A percentile compares a stretch with the other conserved stretches of the same genome.
Evolutionary conservation across 1,139 yeast genomes (phyloP).

Genomic region (Blastobotrys serpentis): DNA sequence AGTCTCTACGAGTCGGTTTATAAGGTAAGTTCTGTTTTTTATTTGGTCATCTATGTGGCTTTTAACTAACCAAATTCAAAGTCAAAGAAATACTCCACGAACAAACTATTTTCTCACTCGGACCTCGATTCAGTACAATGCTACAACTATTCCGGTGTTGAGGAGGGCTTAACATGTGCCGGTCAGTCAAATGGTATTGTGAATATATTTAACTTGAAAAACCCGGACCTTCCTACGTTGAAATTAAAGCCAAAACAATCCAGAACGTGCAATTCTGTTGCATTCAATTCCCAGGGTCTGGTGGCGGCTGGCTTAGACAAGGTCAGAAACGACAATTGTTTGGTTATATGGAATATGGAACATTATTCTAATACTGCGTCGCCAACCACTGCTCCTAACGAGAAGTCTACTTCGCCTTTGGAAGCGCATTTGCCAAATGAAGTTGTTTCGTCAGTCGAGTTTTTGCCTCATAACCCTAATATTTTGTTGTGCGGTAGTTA

Average conservation of each 20-base stretch:
- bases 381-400: slow-evolving; percentile 17
- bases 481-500: slow-evolving; percentile 72
- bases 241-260: slow-evolving; percentile 63
- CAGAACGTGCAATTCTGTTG: slow-evolving; percentile 71
- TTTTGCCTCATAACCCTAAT: slow-evolving; percentile 58
- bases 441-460: slow-evolving; percentile 64
- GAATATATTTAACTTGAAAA: slow-evolving; percentile 58
- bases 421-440: slow-evolving; percentile 70
- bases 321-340: slow-evolving; percentile 71
- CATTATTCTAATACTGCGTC: slow-evolving; percentile 33
- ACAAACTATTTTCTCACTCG: slow-evolving; percentile 43
- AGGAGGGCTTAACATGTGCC: slow-evolving; percentile 55
- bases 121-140: slow-evolving; percentile 76
- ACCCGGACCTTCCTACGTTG: slow-evolving; percentile 43
- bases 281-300: slow-evolving; percentile 63
- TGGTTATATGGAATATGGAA: slow-evolving; percentile 80
- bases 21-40: slow-evolving; percentile 19
- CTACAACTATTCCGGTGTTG: slow-evolving; percentile 58
- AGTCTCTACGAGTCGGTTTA: slow-evolving; percentile 54
- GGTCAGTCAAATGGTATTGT: slow-evolving; percentile 75
- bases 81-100: slow-evolving; percentile 24
- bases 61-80: not conserved
- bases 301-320: slow-evolving; percentile 81
- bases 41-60: not conserved
- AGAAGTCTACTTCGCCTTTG: slow-evolving; percentile 45